Base-by-base conservation (phyloP, 2,329 filamentous ascomycete genomes). In the Fusarium nodosum region DNA sequence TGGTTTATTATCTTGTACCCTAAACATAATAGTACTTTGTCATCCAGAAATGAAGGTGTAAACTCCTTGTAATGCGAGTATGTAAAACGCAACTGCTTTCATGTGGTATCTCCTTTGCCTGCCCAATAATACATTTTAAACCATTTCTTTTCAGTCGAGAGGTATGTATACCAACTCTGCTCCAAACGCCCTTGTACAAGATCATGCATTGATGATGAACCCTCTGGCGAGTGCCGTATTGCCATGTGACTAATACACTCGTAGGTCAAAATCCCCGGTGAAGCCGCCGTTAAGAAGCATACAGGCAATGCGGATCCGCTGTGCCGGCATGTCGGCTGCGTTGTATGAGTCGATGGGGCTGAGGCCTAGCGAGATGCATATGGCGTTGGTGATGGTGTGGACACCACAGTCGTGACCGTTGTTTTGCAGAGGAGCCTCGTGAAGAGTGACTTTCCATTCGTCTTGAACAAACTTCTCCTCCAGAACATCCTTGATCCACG, bases 391-490 rank as follows among this genome's bases (percentile, higher is more conserved):
- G 69, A 93, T 88, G 16, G 90, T 87, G 76, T 93, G 93, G 5
- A 93, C 87, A n/a, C 92, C 92, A 71, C 92, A 94, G 76, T 94
- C 92, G 74, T 86, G 88, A 2, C 85, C 85, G 74, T 94, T 94
- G 28, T 80, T 82, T 77, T 94, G 92, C 4, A 68, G 72, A 0
- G 87, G 84, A 36, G 86, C 87, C 18, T 79, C 77, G 45, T 85
- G 82, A n/a, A 79, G 76, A 10, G 86, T 79, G 2, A 83, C 80
- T 26, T 77, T 81, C 92, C 92, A 94, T 41, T 92, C 89, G 3
- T 80, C 79, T 16, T 81, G 80, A 3, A 83, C 75, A 72, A 86
- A 93, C 8, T 79, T 77, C 5, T 85, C 79, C 18, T 79, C 79
- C 8, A 93, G 80, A 53, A 91, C 84, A 36, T 84, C 80, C 66